Base-by-base conservation (phyloP, 768 basidiomycete species). In the Lactarius hengduanensis region DNA sequence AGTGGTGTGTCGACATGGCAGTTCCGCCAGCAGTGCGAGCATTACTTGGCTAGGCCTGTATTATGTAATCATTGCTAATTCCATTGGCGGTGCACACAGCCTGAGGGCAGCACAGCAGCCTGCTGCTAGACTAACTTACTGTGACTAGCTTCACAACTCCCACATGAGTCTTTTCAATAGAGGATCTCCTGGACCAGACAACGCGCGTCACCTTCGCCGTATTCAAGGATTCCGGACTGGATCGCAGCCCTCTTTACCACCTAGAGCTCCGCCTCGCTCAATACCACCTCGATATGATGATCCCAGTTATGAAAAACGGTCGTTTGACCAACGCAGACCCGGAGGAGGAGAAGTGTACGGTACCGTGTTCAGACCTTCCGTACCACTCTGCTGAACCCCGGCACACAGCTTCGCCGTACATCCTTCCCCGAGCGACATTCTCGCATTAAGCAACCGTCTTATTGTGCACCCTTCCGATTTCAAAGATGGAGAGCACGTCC, bases 381-480 rank as follows among this genome's bases (percentile, higher is more conserved):
- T 32, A 40, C 22, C 13, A 18, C 8, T 59, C 3, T 58, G 22
- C 50, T 54, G 43, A 9, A 18, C 20, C 18, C 32, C 20, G 13
- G n/a, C n/a, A n/a, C 32, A 57, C 36, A 77, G 74, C 0, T 77
- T 72, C 57, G 36, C 61, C 2, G 75, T 77, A 0, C 69, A 67
- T 32, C 34, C 69, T 26, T 43, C 63, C 32, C 75, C 76, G 0
- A 76, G 57, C 69, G 74, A 77, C 18, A 28, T 30, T 16, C 82
- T 94, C 28, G 94, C 94, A 0, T 79, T 94, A 65, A 83, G 86
- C 18, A 96, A 96, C 75, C 87, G 92, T 71, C 74, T 96, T 20
- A 84, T 95, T 55, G 92, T 93, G 36, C 80, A 91, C 75, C 86
- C 89, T 0, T 78, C 81, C 6, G 93, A 97, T 76, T 96, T 96